Evolutionary conservation across 1,284 basidiomycete species (phyloP).

Genomic region (Ustilago trichophora): DNA sequence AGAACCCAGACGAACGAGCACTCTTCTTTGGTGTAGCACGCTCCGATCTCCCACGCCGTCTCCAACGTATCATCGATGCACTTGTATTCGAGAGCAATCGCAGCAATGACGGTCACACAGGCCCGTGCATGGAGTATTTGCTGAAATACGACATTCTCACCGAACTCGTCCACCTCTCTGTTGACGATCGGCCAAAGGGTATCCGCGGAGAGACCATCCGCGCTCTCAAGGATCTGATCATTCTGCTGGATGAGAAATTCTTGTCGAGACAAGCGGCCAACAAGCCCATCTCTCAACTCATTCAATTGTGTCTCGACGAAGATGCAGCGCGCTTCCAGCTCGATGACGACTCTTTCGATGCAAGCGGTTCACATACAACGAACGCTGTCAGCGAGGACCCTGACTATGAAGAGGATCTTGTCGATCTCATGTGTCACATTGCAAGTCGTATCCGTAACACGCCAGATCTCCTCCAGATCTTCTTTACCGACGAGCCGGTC

Average conservation of each 20-base stretch:
- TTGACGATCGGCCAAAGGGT: slow-evolving; percentile 60
- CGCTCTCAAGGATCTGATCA: slow-evolving; percentile 60
- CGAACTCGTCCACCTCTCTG: slow-evolving; percentile 57
- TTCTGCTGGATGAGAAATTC: slow-evolving; percentile 64
- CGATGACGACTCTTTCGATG: slow-evolving; percentile 71
- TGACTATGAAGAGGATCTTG: slow-evolving; percentile 49
- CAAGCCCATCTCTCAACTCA: slow-evolving; percentile 83
- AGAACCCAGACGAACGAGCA: slow-evolving; percentile 82
- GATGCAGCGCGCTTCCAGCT: slow-evolving; percentile 83
- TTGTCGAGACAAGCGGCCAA: slow-evolving; percentile 69
- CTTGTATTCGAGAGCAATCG: slow-evolving; percentile 85
- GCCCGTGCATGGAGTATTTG: slow-evolving; percentile 87
- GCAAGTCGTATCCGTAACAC: slow-evolving; percentile 57
- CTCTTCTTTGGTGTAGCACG: slow-evolving; percentile 80
- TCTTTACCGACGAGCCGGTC: slow-evolving; percentile 47
- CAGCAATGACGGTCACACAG: slow-evolving; percentile 77
- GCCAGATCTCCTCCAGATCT: slow-evolving; percentile 59
- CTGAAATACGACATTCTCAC: slow-evolving; percentile 76
- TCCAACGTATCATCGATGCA: slow-evolving; percentile 85
- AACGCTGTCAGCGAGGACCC: neutral
- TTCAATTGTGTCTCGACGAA: slow-evolving; percentile 88
- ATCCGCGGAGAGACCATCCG: slow-evolving; percentile 58
- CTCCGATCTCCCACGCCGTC: slow-evolving; percentile 80
- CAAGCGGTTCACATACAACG: neutral
- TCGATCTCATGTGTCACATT: slow-evolving; percentile 61